phyloP scores from a whole-genome alignment of 1,284 basidiomycete genomes.

The Boletus mariae region DNA sequence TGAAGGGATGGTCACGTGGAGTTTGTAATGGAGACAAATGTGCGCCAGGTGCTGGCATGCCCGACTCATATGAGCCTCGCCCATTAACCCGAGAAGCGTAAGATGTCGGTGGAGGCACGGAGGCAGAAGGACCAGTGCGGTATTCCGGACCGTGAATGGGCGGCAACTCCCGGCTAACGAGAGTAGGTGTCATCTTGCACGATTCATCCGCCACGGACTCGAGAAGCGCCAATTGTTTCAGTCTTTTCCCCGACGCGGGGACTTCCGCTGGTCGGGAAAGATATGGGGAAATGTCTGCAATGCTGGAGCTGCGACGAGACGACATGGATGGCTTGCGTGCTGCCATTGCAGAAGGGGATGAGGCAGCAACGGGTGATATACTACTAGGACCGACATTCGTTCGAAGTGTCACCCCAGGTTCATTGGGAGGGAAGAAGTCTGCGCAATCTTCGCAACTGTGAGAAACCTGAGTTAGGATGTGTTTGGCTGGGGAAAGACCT shows the following conservation, averaged over 20 bases:
- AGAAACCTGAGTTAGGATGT: conserved; percentile 1
- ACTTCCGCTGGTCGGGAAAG: conserved; percentile 47
- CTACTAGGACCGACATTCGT: conserved; percentile 5
- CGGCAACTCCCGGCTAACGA: conserved; percentile 37
- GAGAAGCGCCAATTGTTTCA: conserved; percentile 71
- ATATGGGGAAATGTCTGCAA: conserved; percentile 64
- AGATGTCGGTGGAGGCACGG: conserved; percentile 19
- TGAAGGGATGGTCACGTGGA: conserved; percentile 11
- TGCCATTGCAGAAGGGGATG: conserved; percentile 11
- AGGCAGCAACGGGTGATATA: conserved; percentile 10
- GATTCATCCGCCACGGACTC: conserved; percentile 72
- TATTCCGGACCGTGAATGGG: conserved; percentile 4
- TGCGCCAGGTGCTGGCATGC: conserved; percentile 7
- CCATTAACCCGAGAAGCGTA: conserved; percentile 6
- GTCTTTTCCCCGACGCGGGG: conserved; percentile 53
- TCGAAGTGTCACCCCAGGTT: conserved; percentile 25
- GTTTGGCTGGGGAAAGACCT: conserved; percentile 6
- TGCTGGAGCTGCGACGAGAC: conserved; percentile 39
- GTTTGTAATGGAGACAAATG: conserved; percentile 9
- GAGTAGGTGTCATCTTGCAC: conserved; percentile 52
- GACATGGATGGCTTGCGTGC: conserved; percentile 24
- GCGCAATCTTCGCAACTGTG: conserved; percentile 16
- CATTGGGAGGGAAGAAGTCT: conserved; percentile 7
- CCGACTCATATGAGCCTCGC: conserved; percentile 12
- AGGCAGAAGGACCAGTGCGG: conserved; percentile 14